phyloP scores from a whole-genome alignment of 352 stramenopile genomes.

The Phytophthora syringae region DNA sequence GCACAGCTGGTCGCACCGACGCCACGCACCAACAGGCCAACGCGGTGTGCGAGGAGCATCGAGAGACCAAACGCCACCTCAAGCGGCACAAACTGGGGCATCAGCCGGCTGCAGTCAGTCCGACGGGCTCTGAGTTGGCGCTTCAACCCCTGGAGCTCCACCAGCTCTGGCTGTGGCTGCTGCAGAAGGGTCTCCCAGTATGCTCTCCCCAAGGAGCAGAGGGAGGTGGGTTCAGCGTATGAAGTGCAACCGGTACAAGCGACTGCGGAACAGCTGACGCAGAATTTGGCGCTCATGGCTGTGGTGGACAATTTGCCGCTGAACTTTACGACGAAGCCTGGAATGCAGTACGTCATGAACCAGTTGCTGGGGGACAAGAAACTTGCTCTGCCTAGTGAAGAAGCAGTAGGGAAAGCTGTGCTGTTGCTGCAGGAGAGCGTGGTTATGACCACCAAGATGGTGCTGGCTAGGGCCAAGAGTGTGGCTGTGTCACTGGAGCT shows the following conservation, averaged over 20 bases:
- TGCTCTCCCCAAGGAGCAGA: slow-evolving; percentile 59
- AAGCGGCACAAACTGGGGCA: slow-evolving; percentile 79
- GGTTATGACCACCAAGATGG: no score
- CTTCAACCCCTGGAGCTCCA: slow-evolving; percentile 46
- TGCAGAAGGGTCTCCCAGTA: slow-evolving; percentile 38
- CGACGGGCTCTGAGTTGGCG: slow-evolving; percentile 44
- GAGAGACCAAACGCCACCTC: slow-evolving; percentile 75
- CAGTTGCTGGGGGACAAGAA: slow-evolving; percentile 79
- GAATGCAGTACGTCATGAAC: no score
- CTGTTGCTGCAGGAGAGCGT: no score
- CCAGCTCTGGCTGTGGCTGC: slow-evolving; percentile 51
- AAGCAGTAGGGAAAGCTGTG: slow-evolving; percentile 67
- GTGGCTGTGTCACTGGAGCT: slow-evolving; percentile 72
- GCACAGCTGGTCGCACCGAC: no score
- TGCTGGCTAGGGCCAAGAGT: no score
- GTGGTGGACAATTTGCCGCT: slow-evolving; percentile 79
- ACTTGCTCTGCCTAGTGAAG: slow-evolving; percentile 57
- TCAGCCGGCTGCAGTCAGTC: slow-evolving; percentile 34
- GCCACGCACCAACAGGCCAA: slow-evolving; percentile 80
- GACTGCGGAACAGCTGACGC: no score
- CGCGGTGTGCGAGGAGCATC: slow-evolving; percentile 79
- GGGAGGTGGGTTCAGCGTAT: slow-evolving; percentile 33
- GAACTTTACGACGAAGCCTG: slow-evolving; percentile 58
- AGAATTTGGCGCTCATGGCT: slow-evolving; percentile 77
- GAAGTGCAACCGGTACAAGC: slow-evolving; percentile 34